Evolutionary conservation across 129 eudicot species (phyloP), one percentile per base, ranked within the genome.

Genomic region (Tanacetum coccineum): DNA sequence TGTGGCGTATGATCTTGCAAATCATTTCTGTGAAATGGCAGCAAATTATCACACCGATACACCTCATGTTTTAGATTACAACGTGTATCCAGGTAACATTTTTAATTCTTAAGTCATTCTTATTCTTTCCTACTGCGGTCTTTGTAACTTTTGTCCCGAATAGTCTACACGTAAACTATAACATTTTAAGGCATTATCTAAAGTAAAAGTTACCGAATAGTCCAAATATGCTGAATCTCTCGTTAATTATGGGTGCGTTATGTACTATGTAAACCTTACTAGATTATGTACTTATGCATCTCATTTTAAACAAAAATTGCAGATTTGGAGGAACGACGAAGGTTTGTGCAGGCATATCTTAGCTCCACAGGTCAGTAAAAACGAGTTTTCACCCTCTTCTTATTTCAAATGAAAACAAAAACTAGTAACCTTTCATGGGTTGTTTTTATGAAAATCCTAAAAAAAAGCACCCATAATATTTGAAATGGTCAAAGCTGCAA

Each of bases 11-110:
- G 97, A 91, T 65, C 32, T 91, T 62, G 96, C 96, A 14, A 85
- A 85, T 72, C 97, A 87, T 64, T 91, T 85, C 59, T 91, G 93
- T 64, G 90, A 83, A 54, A 81, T 82, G 97, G 96, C 94, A 19
- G 94, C 96, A 47, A 76, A 87, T 77, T 87, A 83, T 22, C 25
- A 76, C 96, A 87, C 79, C 13, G 50, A 8, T 45, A 22, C 25
- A 22, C 25, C 50, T 8, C n/a, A 45, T 45, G 50, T 22, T 22
- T 22, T 22, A 22, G 25, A 22, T 2, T 22, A 22, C 2, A 22
- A 22, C 25, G 25, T 22, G 25, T 22, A 22, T 22, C 25, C 25
- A 22, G 25, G 25, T 22, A 22, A 22, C 25, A 22, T 22, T 22
- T 22, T 22, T 22, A 0, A 22, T 0, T 22, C 25, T 22, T 22